Evolutionary conservation across 2,329 filamentous ascomycete genomes (phyloP), one percentile per base, ranked within the genome.

Genomic region (Paraphaeosphaeria minitans): DNA sequence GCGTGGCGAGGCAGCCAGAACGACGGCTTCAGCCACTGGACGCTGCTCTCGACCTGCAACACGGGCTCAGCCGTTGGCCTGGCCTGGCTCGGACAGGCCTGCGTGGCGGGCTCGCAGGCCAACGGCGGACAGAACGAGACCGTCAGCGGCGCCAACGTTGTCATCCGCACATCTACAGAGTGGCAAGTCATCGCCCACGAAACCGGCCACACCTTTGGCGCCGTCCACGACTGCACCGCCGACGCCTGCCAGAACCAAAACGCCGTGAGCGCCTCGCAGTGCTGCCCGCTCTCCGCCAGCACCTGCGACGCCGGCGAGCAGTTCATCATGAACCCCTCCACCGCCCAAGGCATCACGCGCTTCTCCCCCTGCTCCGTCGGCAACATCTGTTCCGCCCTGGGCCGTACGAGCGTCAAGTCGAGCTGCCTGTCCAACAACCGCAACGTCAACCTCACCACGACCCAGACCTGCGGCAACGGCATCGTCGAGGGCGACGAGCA

Each of bases 181-280:
- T 98, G 94, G 94, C 93, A 97, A 75, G 90, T 98, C 58, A 92
- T 98, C 77, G 94, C 94, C 66, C 94, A 98, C 74, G 94, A 98
- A 77, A 89, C 89, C 3, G 94, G 93, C 1, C 94, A 98, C 76
- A 98, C 93, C 0, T 98, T 97, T 75, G 94, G 94, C 47, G 95
- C 94, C 5, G 92, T 97, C 10, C 95, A 99, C 77, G 95, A 99
- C 77, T 99, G 95, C 77, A 90, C 87, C 2, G 73, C 81, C 0
- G 62, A 77, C n/a, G 84, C 89, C 2, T 98, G 94, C 73, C 68
- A 71, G 7, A 83, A 91, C 59, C 82, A 85, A 21, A 85, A 86
- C 39, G 78, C 79, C 1, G 83, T 88, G 63, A 82, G 78, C 55
- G 80, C 85, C 1, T 86, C 87, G 43, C 84, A 87, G 72, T 99